Evolutionary conservation across 139 green algal genomes (phyloP), one percentile per base, ranked within the genome.

Genomic region (Penium margaritaceum): DNA sequence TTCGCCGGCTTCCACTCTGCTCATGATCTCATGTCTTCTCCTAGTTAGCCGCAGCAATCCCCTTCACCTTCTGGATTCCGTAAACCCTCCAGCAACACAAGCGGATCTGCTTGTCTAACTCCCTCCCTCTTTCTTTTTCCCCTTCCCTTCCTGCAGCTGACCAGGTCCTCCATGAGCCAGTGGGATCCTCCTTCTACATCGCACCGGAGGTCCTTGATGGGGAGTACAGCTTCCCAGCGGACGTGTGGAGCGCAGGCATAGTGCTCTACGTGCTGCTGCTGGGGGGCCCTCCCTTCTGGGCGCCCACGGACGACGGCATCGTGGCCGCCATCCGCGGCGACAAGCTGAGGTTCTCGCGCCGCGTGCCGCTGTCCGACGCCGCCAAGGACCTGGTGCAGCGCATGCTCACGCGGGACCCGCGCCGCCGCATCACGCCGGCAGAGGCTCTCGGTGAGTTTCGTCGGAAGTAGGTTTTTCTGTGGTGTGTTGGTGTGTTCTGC

Each of bases 221-320:
- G 12, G 51, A n/a, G n/a, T 60, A 60, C 21, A 24, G 5, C 1
- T 60, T 60, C 17, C 24, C 29, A 6, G 29, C 24, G 1, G 51
- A 60, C 51, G 51, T 60, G 51, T 60, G 51, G 51, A 33, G 24
- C 24, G 24, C 30, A 6, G 51, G 51, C 51, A 24, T 60, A 24
- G 51, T 60, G 51, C 51, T 60, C 14, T 60, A 60, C 51, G 51
- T 60, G 51, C 51, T 60, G 51, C 51, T 60, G 21, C 24, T 24
- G 15, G 24, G 30, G 51, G 30, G 30, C 24, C 51, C 30, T n/a
- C 51, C 51, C 15, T 60, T 60, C 51, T 60, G 51, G 51, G 24
- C 29, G 24, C 24, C 29, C 51, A 33, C 51, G 51, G 51, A 60
- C 21, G 51, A n/a, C 5, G 51, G 51, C 2, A 24, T 60, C 5